Evolutionary conservation across 306 rosid species (phyloP).

Genomic region (Coriaria nepalensis): DNA sequence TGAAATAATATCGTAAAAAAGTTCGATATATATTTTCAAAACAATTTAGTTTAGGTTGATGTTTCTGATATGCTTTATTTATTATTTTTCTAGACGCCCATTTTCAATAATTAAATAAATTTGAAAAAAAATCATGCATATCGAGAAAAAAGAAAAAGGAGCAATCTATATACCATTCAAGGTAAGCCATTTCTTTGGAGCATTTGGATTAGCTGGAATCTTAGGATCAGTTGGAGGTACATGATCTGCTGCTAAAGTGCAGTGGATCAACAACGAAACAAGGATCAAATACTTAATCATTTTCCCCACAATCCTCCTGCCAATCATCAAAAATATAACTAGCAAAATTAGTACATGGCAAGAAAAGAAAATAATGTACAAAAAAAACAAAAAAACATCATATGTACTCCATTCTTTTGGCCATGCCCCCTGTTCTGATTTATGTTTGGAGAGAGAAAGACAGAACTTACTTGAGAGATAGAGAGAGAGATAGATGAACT

Average conservation of each 20-base stretch:
- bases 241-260: constrained; percentile 24
- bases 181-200: constrained; percentile 46
- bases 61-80: too few species aligned
- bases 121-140: not conserved
- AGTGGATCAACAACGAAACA: constrained; percentile 34
- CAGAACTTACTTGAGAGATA: not conserved
- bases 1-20: too few species aligned
- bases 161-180: constrained; percentile 35
- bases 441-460: not conserved
- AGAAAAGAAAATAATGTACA: not conserved
- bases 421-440: not conserved
- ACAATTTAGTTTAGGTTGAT: too few species aligned
- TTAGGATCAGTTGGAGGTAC: constrained; percentile 1
- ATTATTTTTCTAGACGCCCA: not conserved
- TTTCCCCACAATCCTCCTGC: constrained; percentile 36
- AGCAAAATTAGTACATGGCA: not conserved
- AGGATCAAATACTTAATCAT: constrained; percentile 50
- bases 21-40: too few species aligned
- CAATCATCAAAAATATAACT: constrained; percentile 6
- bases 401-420: too few species aligned
- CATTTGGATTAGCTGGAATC: not conserved
- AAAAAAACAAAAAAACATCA: too few species aligned
- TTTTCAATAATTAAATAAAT: not conserved
- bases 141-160: not conserved
- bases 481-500: not conserved